Evolutionary conservation across 768 basidiomycete genomes (phyloP), one percentile per base, ranked within the genome.

Genomic region (Boletellus emodensis): DNA sequence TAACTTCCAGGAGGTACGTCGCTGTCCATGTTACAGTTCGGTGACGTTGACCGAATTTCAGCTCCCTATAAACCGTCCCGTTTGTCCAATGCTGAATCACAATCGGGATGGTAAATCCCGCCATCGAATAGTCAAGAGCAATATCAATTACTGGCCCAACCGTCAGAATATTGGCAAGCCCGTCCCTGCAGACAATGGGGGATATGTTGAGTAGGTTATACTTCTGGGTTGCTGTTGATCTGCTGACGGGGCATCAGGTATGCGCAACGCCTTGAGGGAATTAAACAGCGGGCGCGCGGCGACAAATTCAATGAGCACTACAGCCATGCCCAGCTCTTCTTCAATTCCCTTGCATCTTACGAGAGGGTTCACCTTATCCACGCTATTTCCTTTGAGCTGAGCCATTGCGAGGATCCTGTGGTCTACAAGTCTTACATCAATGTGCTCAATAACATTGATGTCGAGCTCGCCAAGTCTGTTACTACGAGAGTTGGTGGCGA

Each of bases 111-210:
- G 87, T 1, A 62, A 73, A 53, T 65, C 68, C 49, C 76, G 83
- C 42, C 76, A 79, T 52, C 78, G 71, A 26, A 87, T 88, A 51
- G 71, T 74, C 39, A 80, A 77, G 61, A 78, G 77, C 45, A 66
- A 53, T 5, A 67, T 85, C 59, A 92, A 92, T 58, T 94, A 94
- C 61, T 88, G 81, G 79, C 93, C 93, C 0, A 94, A 94, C 62
- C 79, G 92, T 11, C 75, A 78, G 40, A 64, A 72, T 11, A 62
- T 72, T 6, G 76, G 74, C 12, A 69, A 67, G 12, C 84, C 85
- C 0, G 74, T 77, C 13, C 64, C 77, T 12, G 58, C 69, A 1
- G 62, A 70, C 1, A 53, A 81, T 6, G 88, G 86, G 9, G 87
- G 80, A 26, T 84, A 83, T 53, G 43, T 60, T 2, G 83, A 84